Base-by-base conservation (phyloP, 176 grass and related monocot species). In the Tuctoria greenei region DNA sequence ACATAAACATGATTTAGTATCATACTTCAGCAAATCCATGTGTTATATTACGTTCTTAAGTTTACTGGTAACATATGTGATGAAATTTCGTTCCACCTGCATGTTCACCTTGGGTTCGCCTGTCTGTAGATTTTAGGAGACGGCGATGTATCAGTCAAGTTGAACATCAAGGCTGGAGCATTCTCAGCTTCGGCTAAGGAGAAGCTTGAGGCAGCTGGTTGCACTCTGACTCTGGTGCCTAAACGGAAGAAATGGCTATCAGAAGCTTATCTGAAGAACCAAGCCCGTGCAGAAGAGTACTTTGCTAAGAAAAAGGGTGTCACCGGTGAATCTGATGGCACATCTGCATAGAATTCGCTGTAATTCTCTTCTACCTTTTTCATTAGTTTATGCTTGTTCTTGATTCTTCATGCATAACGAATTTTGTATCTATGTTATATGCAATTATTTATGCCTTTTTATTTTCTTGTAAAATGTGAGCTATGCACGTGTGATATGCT, bases 191-290 rank as follows among this genome's bases (percentile, higher is more conserved):
- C 73, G 0, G 95, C 95, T 44, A 99, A 90, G 87, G 91, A 90
- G 76, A 99, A 99, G 78, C 89, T 94, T 4, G 82, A 99, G 74
- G 86, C 91, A 45, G 91, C 87, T 25, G 91, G 95, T 71, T 98
- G 95, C 67, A 92, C 80, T 59, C 55, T 92, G 25, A 99, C 82
- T 81, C 68, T 86, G 26, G 77, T 95, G 73, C 91, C 95, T 10
- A 90, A 93, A 50, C 80, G 91, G 43, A 99, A 99, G 85, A 99
- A 99, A 81, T 99, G 95, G 91, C 73, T 99, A 72, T 78, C 93
- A 59, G 82, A 90, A 70, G 86, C 80, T 68, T 90, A 92, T 80
- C 72, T 84, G n/a, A 99, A 90, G 80, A 99, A 99, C 80, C 86
- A 83, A 41, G 86, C 89, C 3, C 95, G 95, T 39, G 95, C 95